Evolutionary conservation across 169 alveolate species (phyloP), one percentile per base, ranked within the genome.

Genomic region (Neospora caninum): DNA sequence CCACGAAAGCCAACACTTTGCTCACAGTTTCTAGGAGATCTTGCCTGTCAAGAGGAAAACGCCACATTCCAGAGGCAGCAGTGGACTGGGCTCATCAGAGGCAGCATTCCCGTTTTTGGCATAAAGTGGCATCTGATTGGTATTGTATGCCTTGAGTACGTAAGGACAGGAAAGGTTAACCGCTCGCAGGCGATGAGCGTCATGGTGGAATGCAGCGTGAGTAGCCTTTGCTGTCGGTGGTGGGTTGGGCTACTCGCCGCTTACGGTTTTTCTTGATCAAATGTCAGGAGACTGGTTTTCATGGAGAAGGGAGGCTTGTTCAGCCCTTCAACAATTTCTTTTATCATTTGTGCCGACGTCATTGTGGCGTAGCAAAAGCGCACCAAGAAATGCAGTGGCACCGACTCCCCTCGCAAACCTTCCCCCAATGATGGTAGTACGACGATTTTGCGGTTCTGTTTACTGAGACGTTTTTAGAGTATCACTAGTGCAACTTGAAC

Each of bases 301-400:
- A 58, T n/a, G 83, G 29, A 36, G 58, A 88, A 88, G 80, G 92
- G 92, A 31, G 45, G 83, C 36, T n/a, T 67, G 83, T 64, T 88
- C 58, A 88, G 92, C 38, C 53, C 29, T 41, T 58, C 92, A 39
- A 88, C 92, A 4, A 88, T 36, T 31, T 53, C 92, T 39, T 88
- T 88, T 45, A 88, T 45, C 58, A 54, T 45, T 20, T 27, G 36
- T 38, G 58, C 92, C 58, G 89, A 82, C 58, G 89, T 41, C 89
- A 82, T 82, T 39, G 53, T 42, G 29, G 41, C 4, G 39, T 78
- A 69, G 82, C 82, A 34, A 29, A 69, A 34, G 18, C 22, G 58
- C 58, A 49, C 58, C 58, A 49, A 49, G 58, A 49, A 49, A 49
- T 13, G 22, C 4, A 4, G 58, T 13, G 58, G 22, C 58, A 49